Evolutionary conservation across 2,329 filamentous ascomycete species (phyloP).

Genomic region (Stachybotrys echinatus): DNA sequence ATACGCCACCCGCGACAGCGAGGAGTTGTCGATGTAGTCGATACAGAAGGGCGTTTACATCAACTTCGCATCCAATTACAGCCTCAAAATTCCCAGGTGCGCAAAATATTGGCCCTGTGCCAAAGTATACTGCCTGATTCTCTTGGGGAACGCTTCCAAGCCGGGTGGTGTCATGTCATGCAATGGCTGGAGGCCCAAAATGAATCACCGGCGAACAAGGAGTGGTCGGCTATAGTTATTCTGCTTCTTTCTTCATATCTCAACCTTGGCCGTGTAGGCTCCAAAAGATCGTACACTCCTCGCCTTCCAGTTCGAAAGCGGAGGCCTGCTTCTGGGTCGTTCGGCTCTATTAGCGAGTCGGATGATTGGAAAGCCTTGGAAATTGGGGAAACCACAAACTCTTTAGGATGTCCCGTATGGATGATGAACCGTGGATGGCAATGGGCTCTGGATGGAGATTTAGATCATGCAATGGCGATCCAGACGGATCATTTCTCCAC

Average conservation of each 20-base stretch:
- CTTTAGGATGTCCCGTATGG: constrained; percentile 48
- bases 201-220: constrained; percentile 42
- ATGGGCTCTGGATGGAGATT: constrained; percentile 61
- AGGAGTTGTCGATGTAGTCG: constrained; percentile 62
- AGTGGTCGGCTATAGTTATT: constrained; percentile 66
- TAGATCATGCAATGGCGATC: constrained; percentile 19
- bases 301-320: constrained; percentile 23
- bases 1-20: constrained; percentile 53
- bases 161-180: constrained; percentile 69
- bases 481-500: constrained; percentile 16
- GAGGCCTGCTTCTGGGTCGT: constrained; percentile 27
- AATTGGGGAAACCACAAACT: constrained; percentile 39
- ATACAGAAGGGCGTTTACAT: constrained; percentile 57
- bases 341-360: constrained; percentile 27
- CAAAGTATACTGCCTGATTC: constrained; percentile 57
- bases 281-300: constrained; percentile 15
- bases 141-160: constrained; percentile 55
- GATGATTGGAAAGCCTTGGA: constrained; percentile 45
- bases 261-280: constrained; percentile 42
- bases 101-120: constrained; percentile 55
- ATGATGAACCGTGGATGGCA: constrained; percentile 62
- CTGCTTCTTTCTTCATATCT: constrained; percentile 61
- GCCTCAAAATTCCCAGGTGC: constrained; percentile 58
- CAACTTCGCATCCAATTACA: constrained; percentile 64
- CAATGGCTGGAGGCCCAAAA: constrained; percentile 58